Base-by-base conservation (phyloP, 2,329 filamentous ascomycete species). In the Colletotrichum higginsianum region DNA sequence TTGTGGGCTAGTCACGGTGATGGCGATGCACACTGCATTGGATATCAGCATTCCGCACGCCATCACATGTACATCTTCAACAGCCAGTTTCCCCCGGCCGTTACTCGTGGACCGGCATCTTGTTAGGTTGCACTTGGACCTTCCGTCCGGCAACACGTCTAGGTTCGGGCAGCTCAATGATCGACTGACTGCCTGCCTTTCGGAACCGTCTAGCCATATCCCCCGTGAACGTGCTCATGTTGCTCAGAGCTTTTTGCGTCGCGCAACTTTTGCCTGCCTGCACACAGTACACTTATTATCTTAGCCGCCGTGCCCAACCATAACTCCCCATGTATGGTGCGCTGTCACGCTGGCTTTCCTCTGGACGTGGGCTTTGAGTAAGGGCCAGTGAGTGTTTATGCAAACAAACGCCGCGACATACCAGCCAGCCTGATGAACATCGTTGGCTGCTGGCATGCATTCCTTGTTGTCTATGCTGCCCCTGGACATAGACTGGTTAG, bases 321-420 rank as follows among this genome's bases (percentile, higher is more conserved):
- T 38, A 49, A 57, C 26, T 5, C 26, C 26, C 5, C 26, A 6
- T 23, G 49, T 63, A 46, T 16, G 58, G 57, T 68, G 65, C 58
- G 68, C 68, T 63, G 64, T 71, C 64, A 68, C 35, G 44, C 58
- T 57, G 49, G 58, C 50, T 52, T 63, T 52, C 35, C 53, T 58
- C 30, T 46, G 40, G 64, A 44, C 26, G 38, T 30, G 21, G 42
- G 46, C 64, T 69, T 47, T n/a, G 52, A 44, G 46, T 30, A 52
- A 57, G 35, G n/a, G 8, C 56, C 23, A 46, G 49, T 16, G 8
- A 38, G 42, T n/a, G 8, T 40, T 46, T 9, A 30, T 67, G 62
- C 55, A 70, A 49, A n/a, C 18, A 12, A 15, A 50, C 55, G 47
- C 62, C 55, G 66, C 55, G 26, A 38, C 55, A 68, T 15, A 26